Evolutionary conservation across 768 basidiomycete species (phyloP), one percentile per base, ranked within the genome.

Genomic region (Phaffia tasmanica): DNA sequence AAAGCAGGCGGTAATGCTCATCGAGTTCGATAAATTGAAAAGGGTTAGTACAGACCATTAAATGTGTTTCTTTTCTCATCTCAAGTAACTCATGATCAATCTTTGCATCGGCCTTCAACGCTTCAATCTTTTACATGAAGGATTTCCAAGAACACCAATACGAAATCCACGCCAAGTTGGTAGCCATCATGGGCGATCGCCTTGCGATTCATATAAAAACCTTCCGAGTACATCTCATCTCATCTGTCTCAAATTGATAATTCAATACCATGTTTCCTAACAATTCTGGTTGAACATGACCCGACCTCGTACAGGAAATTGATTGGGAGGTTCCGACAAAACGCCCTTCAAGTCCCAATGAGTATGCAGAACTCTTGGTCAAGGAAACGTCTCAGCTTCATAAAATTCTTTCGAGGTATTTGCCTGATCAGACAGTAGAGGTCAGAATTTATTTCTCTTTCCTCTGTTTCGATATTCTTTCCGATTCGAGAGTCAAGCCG

Each of bases 111-210:
- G 2, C 11, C 25, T 46, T 35, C 29, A 32, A 27, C 49, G 21
- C 15, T 19, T 23, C n/a, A 5, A 3, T 55, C 14, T 25, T 47
- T 23, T 61, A n/a, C 53, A 18, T 25, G 23, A 73, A 93, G 86
- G 95, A 98, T 76, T 98, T 88, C 74, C 94, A 98, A 81, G 95
- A 98, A 76, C 95, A 99, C 77, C 95, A 99, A 77, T 89, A 94
- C 74, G 95, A 98, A 80, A 98, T 99, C 63, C 94, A 98, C 76
- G 83, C 89, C 61, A 99, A 99, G 79, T 81, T 99, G 64, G 86
- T 99, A 68, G 88, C 90, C 53, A 99, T 98, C 78, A 99, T 99
- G 95, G 87, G 91, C 49, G 94, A 98, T 77, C 83, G 94, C 65
- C 79, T 98, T 55, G 83, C 80, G 71, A 85, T 86, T 1, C 94